Percentiles rank a stretch among this genome's conserved stretches.
These are phyloP conservation scores for Blumeria graminis DNA, from an alignment of 2,329 filamentous ascomycete species.

Conservation along the genomic window DNA sequence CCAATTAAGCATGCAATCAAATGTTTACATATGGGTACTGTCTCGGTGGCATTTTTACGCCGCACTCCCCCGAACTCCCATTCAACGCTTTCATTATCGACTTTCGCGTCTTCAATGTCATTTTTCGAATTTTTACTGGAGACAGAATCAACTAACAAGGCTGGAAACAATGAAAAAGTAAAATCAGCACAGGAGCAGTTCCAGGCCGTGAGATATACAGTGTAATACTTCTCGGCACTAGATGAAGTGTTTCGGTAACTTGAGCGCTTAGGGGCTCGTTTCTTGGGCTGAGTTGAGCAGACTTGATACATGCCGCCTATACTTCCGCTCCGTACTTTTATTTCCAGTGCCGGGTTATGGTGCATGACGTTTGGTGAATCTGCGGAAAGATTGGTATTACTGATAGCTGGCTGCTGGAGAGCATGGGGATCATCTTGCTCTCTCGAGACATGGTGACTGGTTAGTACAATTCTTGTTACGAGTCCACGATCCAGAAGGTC, in stretches of 20 bases:
- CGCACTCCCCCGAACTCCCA: constrained; percentile 25
- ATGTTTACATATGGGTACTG: constrained; percentile 56
- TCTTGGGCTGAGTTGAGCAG: constrained; percentile 13
- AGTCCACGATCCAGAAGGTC: constrained; percentile 65
- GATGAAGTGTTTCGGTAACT: background rate
- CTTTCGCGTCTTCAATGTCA: background rate
- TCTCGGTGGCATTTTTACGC: constrained; percentile 6
- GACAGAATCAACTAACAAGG: background rate
- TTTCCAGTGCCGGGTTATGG: background rate
- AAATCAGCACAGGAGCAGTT: constrained; percentile 80
- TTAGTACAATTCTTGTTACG: constrained; percentile 29
- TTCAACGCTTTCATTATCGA: background rate
- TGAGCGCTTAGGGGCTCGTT: constrained; percentile 8
- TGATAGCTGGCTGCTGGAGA: background rate
- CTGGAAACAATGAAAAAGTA: constrained; percentile 42
- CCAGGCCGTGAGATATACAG: constrained; percentile 55
- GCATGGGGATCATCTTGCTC: constrained; percentile 1
- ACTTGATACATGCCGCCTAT: constrained; percentile 7
- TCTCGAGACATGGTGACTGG: background rate
- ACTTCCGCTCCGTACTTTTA: background rate
- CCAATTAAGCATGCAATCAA: constrained; percentile 60
- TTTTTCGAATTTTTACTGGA: background rate
- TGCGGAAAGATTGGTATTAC: background rate
- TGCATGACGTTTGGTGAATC: background rate
- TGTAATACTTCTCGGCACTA: constrained; percentile 25